phyloP scores from a whole-genome alignment of 1,284 basidiomycete genomes.

The Cystobasidium slooffiae region DNA sequence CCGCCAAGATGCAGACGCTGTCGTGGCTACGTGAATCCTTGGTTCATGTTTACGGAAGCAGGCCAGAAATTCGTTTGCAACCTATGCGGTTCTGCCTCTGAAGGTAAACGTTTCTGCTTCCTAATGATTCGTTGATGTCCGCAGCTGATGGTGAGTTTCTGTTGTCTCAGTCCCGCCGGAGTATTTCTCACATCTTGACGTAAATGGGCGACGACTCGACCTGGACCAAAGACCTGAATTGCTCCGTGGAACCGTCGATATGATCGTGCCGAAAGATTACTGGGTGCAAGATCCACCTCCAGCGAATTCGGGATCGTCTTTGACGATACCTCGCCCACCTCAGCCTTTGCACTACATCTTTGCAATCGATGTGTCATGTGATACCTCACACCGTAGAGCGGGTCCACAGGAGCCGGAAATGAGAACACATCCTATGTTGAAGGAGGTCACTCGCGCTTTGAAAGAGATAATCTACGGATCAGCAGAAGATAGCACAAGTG shows the following conservation, averaged over 20 bases:
- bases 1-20: constrained; percentile 86
- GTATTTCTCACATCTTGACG: constrained; percentile 86
- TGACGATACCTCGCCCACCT: constrained; percentile 63
- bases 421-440: constrained; percentile 62
- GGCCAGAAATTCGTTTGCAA: constrained; percentile 93
- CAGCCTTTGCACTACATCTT: constrained; percentile 80
- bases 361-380: constrained; percentile 80
- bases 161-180: constrained; percentile 68
- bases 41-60: constrained; percentile 84
- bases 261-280: constrained; percentile 81
- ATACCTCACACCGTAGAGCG: constrained; percentile 69
- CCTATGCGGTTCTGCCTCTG: constrained; percentile 78
- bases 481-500: constrained; percentile 59
- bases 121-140: not conserved
- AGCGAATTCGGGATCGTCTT: constrained; percentile 50
- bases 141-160: not conserved
- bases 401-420: constrained; percentile 26
- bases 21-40: constrained; percentile 91
- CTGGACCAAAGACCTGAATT: constrained; percentile 83
- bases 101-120: constrained; percentile 65
- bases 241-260: constrained; percentile 89
- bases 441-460: constrained; percentile 70
- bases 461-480: constrained; percentile 67
- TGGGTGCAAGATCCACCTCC: constrained; percentile 71
- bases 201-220: constrained; percentile 79